phyloP scores from a whole-genome alignment of 495 filamentous ascomycete species.

The Elasticomyces elasticus region DNA sequence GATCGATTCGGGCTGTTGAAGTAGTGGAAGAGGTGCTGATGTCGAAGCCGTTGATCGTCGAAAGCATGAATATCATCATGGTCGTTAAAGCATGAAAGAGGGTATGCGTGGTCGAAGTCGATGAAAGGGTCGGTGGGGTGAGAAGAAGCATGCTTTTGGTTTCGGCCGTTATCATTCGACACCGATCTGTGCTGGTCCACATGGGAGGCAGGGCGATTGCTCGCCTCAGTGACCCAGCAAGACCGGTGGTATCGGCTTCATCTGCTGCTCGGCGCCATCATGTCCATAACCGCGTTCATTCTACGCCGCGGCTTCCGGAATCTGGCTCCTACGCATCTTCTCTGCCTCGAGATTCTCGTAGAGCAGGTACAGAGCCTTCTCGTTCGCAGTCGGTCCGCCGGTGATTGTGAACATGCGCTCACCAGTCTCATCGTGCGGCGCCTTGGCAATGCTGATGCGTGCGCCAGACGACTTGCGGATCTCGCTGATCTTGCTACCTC shows the following conservation, averaged over 20 bases:
- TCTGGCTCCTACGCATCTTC: slow-evolving; percentile 87
- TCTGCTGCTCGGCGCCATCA: neutral
- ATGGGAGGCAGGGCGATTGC: neutral
- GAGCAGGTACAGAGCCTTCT: slow-evolving; percentile 87
- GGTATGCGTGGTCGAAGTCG: neutral
- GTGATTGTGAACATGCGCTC: slow-evolving; percentile 99
- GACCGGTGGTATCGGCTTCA: slow-evolving; percentile 1
- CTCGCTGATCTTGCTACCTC: slow-evolving; percentile 91
- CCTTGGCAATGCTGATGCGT: slow-evolving; percentile 96
- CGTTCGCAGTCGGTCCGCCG: slow-evolving; percentile 81
- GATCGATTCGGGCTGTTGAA: neutral
- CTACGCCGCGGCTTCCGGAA: slow-evolving; percentile 39
- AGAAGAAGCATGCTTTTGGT: neutral
- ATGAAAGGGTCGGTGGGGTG: neutral
- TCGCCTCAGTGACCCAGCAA: slow-evolving; percentile 10
- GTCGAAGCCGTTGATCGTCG: neutral
- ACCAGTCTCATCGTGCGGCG: slow-evolving; percentile 91
- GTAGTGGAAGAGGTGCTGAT: neutral
- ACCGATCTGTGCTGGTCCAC: neutral
- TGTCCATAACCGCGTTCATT: slow-evolving; percentile 5
- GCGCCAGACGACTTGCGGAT: slow-evolving; percentile 93
- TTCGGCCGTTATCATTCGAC: neutral
- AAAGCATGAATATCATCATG: neutral
- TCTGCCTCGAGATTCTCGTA: slow-evolving; percentile 99
- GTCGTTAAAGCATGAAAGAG: slow-evolving; percentile 1